Base-by-base conservation (phyloP, 805 yeast species). In the Yamadazyma paraphyllophila region DNA sequence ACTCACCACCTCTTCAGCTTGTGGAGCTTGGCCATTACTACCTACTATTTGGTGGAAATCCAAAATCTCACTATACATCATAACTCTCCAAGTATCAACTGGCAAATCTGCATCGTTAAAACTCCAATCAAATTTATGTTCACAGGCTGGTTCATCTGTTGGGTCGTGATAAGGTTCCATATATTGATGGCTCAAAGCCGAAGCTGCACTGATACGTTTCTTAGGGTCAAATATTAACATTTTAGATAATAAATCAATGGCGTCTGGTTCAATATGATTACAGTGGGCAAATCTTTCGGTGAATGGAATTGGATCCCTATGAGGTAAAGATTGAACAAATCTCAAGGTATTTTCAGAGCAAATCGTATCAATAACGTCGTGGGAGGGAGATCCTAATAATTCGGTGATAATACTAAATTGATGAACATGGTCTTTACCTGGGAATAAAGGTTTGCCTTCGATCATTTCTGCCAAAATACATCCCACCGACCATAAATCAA, bases 401-500 rank as follows among this genome's bases (percentile, higher is more conserved):
- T 94, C 99, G 9, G 99, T 94, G 56, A 94, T 94, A 61, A 94
- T 94, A 32, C 96, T 85, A 62, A 94, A 94, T 74, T 94, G 99
- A 67, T 94, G 97, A 45, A 94, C 97, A 63, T 94, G 99, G 65
- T 95, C 99, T 62, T 88, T 89, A 40, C 99, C 99, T 0, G 99
- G 99, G 77, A 92, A 92, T 37, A 92, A 74, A 1, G 99, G 98
- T 65, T 88, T 89, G 8, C 97, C 97, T 64, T 91, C 96, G 54
- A 92, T 86, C 96, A 92, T 92, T 65, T 92, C 99, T 7, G 97
- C 94, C 60, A 92, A 87, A 47, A 92, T 91, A 70, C 99, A 92
- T 16, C 97, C 99, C 9, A 95, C 96, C 16, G 96, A 85, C 99
- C 99, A 92, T 57, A 92, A 88, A 66, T 92, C 99, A 32, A 92